phyloP scores from a whole-genome alignment of 2,329 filamentous ascomycete genomes.

The Passalora sequoiae region DNA sequence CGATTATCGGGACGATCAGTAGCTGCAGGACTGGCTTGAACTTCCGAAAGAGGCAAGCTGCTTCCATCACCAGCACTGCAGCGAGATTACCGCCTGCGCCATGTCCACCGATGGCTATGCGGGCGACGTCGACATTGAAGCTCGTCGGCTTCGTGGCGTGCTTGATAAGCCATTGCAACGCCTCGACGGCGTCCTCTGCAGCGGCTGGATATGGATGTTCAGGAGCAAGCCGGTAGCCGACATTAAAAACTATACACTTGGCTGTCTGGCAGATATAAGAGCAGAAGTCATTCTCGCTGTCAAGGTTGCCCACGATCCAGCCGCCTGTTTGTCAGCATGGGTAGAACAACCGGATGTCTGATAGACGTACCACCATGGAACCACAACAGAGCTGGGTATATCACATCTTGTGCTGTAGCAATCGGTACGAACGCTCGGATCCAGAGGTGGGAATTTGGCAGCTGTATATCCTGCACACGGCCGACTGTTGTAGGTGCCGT shows the following conservation, averaged over 20 bases:
- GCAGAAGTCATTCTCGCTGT: slow-evolving; percentile 23
- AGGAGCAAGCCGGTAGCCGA: slow-evolving; percentile 41
- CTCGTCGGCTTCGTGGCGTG: slow-evolving; percentile 11
- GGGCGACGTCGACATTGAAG: slow-evolving; percentile 14
- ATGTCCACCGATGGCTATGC: slow-evolving; percentile 19
- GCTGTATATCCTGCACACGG: slow-evolving; percentile 12
- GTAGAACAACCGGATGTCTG: too few relatives aligned
- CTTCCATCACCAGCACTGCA: slow-evolving; percentile 18
- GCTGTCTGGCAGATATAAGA: slow-evolving; percentile 19
- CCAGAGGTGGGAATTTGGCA: slow-evolving; percentile 10
- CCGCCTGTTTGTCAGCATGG: too few relatives aligned
- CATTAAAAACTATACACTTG: slow-evolving; percentile 18
- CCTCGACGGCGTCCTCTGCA: slow-evolving; percentile 43
- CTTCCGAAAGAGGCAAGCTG: slow-evolving; percentile 17
- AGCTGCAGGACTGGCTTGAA: slow-evolving; percentile 19
- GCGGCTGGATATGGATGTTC: slow-evolving; percentile 43
- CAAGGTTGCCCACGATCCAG: slow-evolving; percentile 17
- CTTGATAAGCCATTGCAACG: slow-evolving; percentile 37
- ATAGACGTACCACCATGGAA: slow-evolving; percentile 12
- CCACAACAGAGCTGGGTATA: slow-evolving; percentile 9
- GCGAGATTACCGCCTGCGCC: slow-evolving; percentile 19
- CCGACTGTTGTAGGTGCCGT: slow-evolving; percentile 13
- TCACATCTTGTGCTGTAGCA: not conserved
- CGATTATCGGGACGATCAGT: slow-evolving; percentile 19
- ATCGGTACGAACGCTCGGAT: slow-evolving; percentile 19